These are phyloP conservation scores for Aspergillus tanneri DNA, from an alignment of 2,329 filamentous ascomycete genomes.

Conservation along the genomic window DNA sequence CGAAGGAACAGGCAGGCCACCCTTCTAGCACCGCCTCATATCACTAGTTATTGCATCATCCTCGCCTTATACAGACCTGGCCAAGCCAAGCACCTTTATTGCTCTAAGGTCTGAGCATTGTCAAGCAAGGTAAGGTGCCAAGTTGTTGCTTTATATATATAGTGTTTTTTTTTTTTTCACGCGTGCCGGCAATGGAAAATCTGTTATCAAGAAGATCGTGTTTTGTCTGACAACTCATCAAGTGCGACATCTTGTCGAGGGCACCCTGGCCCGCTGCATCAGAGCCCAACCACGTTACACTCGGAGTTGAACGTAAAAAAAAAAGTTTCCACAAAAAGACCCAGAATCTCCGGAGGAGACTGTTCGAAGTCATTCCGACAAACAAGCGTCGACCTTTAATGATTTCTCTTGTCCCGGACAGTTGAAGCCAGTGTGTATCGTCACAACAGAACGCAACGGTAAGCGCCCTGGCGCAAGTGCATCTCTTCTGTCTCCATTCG, in stretches of 20 bases:
- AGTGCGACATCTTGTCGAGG: conserved; percentile 33
- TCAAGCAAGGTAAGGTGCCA: conserved; percentile 20
- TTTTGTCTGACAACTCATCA: conserved; percentile 46
- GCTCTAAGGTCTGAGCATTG: conserved; percentile 9
- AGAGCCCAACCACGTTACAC: conserved; percentile 48
- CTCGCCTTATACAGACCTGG: conserved; percentile 24
- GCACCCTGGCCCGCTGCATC: conserved; percentile 43
- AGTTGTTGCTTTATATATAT: conserved; percentile 22
- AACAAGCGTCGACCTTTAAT: conserved; percentile 20
- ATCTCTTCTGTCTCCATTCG: conserved; percentile 17
- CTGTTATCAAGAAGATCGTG: conserved; percentile 27
- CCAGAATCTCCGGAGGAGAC: conserved; percentile 27
- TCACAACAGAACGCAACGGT: conserved; percentile 30
- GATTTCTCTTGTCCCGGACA: conserved; percentile 15
- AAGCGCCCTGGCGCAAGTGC: conserved; percentile 29
- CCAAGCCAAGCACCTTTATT: conserved; percentile 22
- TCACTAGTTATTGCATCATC: conserved; percentile 17
- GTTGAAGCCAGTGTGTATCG: conserved; percentile 12
- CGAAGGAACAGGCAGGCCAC: conserved; percentile 15
- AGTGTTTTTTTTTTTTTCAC: conserved; percentile 13
- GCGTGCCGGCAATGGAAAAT: conserved; percentile 30
- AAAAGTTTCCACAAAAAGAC: conserved; percentile 35
- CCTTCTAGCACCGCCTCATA: conserved; percentile 33
- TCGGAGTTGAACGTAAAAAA: conserved; percentile 28
- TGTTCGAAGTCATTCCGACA: conserved; percentile 26